Evolutionary conservation across 164 flowering plant species (phyloP).

Genomic region (Vitis cinerea): DNA sequence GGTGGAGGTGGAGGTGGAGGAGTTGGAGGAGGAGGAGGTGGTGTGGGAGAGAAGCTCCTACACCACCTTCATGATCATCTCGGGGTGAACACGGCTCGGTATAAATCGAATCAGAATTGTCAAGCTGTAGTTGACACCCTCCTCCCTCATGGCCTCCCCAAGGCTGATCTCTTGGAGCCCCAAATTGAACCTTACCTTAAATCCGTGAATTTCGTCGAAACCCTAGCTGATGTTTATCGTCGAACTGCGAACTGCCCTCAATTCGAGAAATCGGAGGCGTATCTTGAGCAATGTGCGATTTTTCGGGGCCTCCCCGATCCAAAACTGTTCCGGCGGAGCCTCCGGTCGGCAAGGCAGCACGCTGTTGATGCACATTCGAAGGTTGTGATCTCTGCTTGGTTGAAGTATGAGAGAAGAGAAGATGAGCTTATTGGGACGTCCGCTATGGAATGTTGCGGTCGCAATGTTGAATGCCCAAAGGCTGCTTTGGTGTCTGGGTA

Average conservation of each 20-base stretch:
- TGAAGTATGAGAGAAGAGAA: constrained; percentile 86
- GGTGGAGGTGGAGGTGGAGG: constrained; percentile 26
- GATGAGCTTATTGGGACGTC: constrained; percentile 69
- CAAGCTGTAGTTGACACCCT: constrained; percentile 26
- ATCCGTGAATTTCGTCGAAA: constrained; percentile 57
- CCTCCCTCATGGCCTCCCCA: constrained; percentile 45
- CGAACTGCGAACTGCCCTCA: constrained; percentile 39
- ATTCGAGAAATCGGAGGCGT: constrained; percentile 40
- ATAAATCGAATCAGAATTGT: constrained; percentile 24
- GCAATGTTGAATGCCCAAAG: constrained; percentile 57
- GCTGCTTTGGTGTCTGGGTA: constrained; percentile 60
- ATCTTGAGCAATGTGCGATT: constrained; percentile 65
- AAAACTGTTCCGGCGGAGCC: constrained; percentile 64
- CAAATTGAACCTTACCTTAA: constrained; percentile 66
- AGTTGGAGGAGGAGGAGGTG: constrained; percentile 22
- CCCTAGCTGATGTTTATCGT: constrained; percentile 58
- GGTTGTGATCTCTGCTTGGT: constrained; percentile 78
- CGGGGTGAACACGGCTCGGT: constrained; percentile 34
- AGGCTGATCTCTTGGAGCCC: constrained; percentile 50
- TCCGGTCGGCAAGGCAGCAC: constrained; percentile 69
- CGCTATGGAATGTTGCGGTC: constrained; percentile 60
- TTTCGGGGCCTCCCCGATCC: constrained; percentile 63
- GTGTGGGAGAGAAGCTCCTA: constrained; percentile 41
- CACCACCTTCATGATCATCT: constrained; percentile 44
- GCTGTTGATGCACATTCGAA: constrained; percentile 76